Conservation (phyloP, 2,329 filamentous ascomycete species). For the Leptographium lundbergii region DNA sequence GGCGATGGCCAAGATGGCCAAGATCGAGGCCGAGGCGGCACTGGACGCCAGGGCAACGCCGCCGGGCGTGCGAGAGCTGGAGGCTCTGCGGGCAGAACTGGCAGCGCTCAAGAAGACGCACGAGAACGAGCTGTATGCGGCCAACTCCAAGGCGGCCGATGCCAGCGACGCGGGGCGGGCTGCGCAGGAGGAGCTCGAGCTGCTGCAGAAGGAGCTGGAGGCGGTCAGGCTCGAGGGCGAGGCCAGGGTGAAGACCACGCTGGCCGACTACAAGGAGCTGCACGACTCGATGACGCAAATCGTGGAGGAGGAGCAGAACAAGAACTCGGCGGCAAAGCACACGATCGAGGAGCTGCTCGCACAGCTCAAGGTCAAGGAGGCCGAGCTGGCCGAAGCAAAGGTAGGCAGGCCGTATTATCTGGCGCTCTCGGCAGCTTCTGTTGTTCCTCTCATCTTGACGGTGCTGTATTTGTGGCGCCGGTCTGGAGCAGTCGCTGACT, state of each 20-base stretch:
- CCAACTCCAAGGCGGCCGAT: constrained; percentile 24
- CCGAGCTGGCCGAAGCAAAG: constrained; percentile 49
- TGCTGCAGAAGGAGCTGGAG: constrained; percentile 40
- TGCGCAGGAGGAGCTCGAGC: constrained; percentile 30
- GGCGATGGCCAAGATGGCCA: constrained; percentile 47
- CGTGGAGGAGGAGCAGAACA: constrained; percentile 42
- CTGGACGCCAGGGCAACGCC: constrained; percentile 41
- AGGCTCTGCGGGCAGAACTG: constrained; percentile 39
- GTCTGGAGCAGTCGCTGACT: constrained; percentile 17
- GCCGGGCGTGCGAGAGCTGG: constrained; percentile 40
- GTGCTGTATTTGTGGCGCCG: too few relatives aligned
- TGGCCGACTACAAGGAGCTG: constrained; percentile 50
- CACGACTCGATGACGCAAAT: constrained; percentile 49
- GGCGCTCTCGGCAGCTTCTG: constrained; percentile 5
- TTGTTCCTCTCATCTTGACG: too few relatives aligned
- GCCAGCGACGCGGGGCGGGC: constrained; percentile 23
- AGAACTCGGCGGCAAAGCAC: constrained; percentile 29
- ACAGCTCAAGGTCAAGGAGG: constrained; percentile 49
- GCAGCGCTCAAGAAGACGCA: constrained; percentile 30
- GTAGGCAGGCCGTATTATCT: constrained; percentile 22
- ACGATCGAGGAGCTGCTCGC: constrained; percentile 38
- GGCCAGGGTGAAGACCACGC: constrained; percentile 39
- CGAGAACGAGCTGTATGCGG: constrained; percentile 20
- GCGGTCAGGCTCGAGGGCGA: constrained; percentile 30
- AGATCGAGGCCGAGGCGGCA: constrained; percentile 45